Evolutionary conservation across 768 basidiomycete species (phyloP), one percentile per base, ranked within the genome.

Genomic region (Lentinula boryana): DNA sequence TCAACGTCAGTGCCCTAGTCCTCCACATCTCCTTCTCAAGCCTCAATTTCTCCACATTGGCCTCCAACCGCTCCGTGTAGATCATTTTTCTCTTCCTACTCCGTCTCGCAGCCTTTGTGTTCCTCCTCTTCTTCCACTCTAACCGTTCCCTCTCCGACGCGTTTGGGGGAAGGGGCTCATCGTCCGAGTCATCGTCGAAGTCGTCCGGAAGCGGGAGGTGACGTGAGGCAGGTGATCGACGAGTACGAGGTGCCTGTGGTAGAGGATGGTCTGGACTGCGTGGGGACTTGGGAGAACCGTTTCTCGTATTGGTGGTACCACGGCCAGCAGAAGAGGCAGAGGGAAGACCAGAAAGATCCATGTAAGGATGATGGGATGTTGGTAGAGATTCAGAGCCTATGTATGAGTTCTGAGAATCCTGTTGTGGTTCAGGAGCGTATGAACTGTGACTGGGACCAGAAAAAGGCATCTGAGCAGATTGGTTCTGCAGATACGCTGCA

Each of bases 101-200:
- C 16, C 86, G 78, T 2, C 93, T 83, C 5, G 94, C 94, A 0
- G 93, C 93, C 4, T 93, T 72, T 2, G 93, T 94, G 66, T 96
- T 96, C 74, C 87, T 85, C 8, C 86, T 80, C 33, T 93, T 84
- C 77, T 93, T 94, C 46, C 80, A 81, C 66, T 85, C 87, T 64
- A 90, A 89, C 65, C 86, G 86, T 68, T 88, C 84, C 66, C 84
- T 75, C 66, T 84, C 84, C 1, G 81, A 78, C 2, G 79, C 73
- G 0, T 80, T 75, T 12, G 82, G 77, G 12, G 72, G 68, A 13
- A 72, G 70, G 2, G 70, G 71, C 21, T 76, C 69, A 38, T 78
- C 75, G 13, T 80, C 78, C 23, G 78, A 73, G 56, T 78, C 76
- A 49, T 81, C 79, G 27, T 88, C 86, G 63, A 86, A 84, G 64